Percentiles rank a stretch among this genome's conserved stretches.
Conservation (phyloP, 1,284 basidiomycete species). For the Leccinum fallax region DNA sequence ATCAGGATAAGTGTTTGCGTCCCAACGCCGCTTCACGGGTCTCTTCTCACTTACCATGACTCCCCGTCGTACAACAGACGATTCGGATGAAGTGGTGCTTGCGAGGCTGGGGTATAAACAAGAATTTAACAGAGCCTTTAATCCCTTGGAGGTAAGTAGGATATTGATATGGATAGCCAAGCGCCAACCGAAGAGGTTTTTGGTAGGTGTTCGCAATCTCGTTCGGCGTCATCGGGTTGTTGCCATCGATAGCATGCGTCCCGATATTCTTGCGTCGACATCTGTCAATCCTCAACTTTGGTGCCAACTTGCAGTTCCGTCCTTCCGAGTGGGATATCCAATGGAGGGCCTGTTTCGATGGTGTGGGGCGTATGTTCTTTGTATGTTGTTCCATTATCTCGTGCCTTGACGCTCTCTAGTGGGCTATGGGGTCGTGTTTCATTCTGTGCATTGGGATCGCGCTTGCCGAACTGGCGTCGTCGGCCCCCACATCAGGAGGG, state of each 20-base stretch:
- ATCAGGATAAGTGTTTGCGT: not conserved
- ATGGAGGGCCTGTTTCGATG: constrained; percentile 50
- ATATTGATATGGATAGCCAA: not conserved
- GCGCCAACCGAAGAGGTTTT: not conserved
- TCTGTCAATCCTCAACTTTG: not conserved
- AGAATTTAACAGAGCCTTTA: not conserved
- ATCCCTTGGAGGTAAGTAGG: not conserved
- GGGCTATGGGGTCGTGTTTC: constrained; percentile 50
- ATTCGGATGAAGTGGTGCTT: not conserved
- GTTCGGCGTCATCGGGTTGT: constrained; percentile 44
- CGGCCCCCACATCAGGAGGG: constrained; percentile 63
- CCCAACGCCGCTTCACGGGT: not conserved
- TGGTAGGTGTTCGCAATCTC: constrained; percentile 37
- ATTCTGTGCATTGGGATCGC: constrained; percentile 64
- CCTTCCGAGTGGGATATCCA: constrained; percentile 44
- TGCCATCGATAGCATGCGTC: constrained; percentile 44
- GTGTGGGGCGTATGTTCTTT: constrained; percentile 44
- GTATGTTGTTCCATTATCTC: not conserved
- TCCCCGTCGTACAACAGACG: not conserved
- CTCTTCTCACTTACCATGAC: not conserved
- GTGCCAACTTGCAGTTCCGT: constrained; percentile 35
- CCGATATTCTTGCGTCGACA: not conserved
- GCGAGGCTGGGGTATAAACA: not conserved
- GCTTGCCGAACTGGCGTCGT: constrained; percentile 72
- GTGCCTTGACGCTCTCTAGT: constrained; percentile 21